These are phyloP conservation scores for Canariomyces notabilis DNA, from an alignment of 2,329 filamentous ascomycete genomes.

Conservation along the genomic window DNA sequence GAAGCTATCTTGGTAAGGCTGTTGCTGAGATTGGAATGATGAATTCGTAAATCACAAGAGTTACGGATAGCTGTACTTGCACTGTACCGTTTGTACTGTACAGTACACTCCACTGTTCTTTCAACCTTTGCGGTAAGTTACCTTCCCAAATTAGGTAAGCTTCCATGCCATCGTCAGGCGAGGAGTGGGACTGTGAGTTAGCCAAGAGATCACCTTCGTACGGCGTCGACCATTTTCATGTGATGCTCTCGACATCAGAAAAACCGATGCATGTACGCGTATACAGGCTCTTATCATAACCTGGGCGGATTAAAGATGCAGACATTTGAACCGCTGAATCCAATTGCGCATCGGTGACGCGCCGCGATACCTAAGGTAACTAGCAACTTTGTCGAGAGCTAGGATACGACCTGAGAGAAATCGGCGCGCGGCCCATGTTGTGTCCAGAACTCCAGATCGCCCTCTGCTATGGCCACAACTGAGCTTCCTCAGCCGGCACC, in stretches of 20 bases:
- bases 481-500: constrained; percentile 38
- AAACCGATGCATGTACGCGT: not conserved
- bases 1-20: no score
- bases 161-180: not conserved
- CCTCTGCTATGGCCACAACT: constrained; percentile 37
- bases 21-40: no score
- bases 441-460: constrained; percentile 11
- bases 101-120: no score
- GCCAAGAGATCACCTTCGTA: not conserved
- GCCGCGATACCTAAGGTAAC: no score
- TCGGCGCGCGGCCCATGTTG: constrained; percentile 17
- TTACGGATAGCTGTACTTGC: no score
- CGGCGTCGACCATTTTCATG: not conserved
- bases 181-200: not conserved
- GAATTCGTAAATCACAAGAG: no score
- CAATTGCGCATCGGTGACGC: not conserved
- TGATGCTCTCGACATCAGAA: not conserved
- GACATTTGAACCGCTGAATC: not conserved
- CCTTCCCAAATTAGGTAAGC: no score
- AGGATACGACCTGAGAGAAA: no score
- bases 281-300: not conserved
- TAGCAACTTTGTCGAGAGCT: no score
- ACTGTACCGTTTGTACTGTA: no score
- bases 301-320: not conserved
- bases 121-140: no score